These are phyloP conservation scores for Aureobasidium zeae DNA, from an alignment of 2,329 filamentous ascomycete species.

Conservation along the genomic window DNA sequence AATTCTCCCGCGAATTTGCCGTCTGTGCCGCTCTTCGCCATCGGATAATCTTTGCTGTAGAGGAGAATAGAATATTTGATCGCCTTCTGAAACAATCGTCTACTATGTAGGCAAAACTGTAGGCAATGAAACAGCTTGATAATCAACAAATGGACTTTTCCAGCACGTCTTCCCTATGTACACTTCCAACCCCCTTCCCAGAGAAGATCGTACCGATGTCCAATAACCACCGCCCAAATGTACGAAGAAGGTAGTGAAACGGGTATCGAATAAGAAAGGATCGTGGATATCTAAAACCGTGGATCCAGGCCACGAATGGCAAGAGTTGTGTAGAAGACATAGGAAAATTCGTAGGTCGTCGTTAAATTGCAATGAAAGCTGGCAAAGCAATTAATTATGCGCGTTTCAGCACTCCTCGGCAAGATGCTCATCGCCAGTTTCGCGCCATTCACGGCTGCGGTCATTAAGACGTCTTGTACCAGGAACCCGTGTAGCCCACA, in stretches of 20 bases:
- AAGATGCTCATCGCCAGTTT: constrained; percentile 59
- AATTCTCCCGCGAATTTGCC: too few relatives aligned
- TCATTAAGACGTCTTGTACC: constrained; percentile 77
- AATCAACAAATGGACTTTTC: not conserved
- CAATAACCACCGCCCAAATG: not conserved
- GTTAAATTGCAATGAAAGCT: too few relatives aligned
- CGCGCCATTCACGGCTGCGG: constrained; percentile 82
- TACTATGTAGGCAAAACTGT: not conserved
- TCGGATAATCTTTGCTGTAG: too few relatives aligned
- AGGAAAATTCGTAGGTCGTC: constrained; percentile 5
- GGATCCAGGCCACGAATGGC: too few relatives aligned
- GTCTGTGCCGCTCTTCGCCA: too few relatives aligned
- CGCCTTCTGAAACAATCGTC: too few relatives aligned
- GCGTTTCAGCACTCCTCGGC: constrained; percentile 18
- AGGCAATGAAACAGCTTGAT: not conserved
- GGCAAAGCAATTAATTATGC: not conserved
- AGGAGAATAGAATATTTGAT: too few relatives aligned
- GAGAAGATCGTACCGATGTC: not conserved
- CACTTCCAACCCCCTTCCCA: not conserved
- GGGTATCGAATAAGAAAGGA: constrained; percentile 9
- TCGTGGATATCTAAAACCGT: constrained; percentile 3
- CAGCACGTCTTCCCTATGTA: not conserved
- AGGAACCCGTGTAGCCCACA: constrained; percentile 76
- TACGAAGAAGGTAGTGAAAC: not conserved
- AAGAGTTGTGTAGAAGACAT: too few relatives aligned